Evolutionary conservation across 495 filamentous ascomycete genomes (phyloP).

Genomic region (Neurospora sublineolata): DNA sequence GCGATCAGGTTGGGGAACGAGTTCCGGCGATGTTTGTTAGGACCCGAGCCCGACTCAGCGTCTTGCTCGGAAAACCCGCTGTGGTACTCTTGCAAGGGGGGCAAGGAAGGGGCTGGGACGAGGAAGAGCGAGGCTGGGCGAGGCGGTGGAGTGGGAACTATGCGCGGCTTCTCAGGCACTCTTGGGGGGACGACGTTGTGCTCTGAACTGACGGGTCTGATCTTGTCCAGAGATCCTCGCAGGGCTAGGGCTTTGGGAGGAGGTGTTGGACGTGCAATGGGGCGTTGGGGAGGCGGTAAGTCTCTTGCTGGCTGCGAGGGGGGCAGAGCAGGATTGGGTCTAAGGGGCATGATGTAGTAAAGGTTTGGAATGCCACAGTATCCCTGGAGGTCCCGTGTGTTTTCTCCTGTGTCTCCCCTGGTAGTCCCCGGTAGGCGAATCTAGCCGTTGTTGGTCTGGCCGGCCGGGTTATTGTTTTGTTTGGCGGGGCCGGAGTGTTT

Average conservation of each 20-base stretch:
- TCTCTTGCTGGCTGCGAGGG: background rate
- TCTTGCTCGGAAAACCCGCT: constrained; percentile 24
- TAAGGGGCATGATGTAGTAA: background rate
- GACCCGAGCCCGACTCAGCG: constrained; percentile 9
- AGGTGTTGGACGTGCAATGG: background rate
- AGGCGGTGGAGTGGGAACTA: constrained; percentile 8
- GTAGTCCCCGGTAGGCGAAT: background rate
- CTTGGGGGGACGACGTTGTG: constrained; percentile 6
- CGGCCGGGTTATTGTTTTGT: background rate
- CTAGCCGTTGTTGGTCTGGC: constrained; percentile 1
- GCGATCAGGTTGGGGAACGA: constrained; percentile 30
- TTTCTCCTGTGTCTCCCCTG: background rate
- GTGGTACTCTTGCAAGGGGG: constrained; percentile 25
- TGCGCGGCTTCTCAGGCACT: constrained; percentile 14
- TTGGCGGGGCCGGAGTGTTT: constrained; percentile 1
- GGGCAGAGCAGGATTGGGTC: background rate
- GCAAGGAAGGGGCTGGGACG: constrained; percentile 8
- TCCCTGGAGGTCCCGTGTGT: background rate
- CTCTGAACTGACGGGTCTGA: background rate
- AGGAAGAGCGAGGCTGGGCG: constrained; percentile 8
- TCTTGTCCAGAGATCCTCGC: constrained; percentile 14
- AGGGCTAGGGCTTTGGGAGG: constrained; percentile 7
- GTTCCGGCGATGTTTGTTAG: constrained; percentile 26
- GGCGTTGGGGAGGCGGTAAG: background rate
- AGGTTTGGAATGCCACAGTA: background rate